phyloP scores from a whole-genome alignment of 257 asterid species.

The Solanum chilense region DNA sequence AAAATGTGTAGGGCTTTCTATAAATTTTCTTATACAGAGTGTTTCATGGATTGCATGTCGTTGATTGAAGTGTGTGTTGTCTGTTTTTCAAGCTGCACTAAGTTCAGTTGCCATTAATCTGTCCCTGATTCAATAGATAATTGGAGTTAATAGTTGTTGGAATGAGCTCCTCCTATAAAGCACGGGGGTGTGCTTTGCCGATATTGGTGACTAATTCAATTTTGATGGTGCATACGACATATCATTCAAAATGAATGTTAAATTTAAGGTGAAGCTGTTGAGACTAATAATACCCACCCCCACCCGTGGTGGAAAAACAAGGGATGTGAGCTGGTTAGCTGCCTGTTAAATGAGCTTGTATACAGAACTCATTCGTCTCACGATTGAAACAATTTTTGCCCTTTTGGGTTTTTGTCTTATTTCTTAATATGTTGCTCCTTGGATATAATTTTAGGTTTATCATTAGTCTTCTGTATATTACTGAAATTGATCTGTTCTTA shows the following conservation, averaged over 20 bases:
- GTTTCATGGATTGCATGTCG: not conserved
- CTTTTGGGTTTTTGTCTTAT: not conserved
- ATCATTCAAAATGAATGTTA: not conserved
- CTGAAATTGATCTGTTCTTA: not conserved
- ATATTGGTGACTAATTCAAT: not conserved
- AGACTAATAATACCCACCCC: not conserved
- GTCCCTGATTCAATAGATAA: not conserved
- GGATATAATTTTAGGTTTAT: not conserved
- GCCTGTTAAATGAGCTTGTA: not conserved
- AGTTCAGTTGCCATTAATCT: not conserved
- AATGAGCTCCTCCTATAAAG: not conserved
- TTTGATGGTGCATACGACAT: not conserved
- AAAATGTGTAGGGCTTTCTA: not conserved
- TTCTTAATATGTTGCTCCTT: not conserved
- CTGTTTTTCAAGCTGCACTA: not conserved
- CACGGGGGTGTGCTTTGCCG: not conserved
- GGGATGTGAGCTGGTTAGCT: not conserved
- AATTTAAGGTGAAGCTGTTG: not conserved
- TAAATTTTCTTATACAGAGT: not conserved
- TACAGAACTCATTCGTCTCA: not conserved
- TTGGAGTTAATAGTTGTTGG: not conserved
- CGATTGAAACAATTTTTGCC: not conserved
- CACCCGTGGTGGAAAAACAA: not conserved
- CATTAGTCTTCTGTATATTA: not conserved
- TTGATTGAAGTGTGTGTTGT: not conserved